phyloP scores from a whole-genome alignment of 768 basidiomycete genomes.

The Termitomyces sp. region DNA sequence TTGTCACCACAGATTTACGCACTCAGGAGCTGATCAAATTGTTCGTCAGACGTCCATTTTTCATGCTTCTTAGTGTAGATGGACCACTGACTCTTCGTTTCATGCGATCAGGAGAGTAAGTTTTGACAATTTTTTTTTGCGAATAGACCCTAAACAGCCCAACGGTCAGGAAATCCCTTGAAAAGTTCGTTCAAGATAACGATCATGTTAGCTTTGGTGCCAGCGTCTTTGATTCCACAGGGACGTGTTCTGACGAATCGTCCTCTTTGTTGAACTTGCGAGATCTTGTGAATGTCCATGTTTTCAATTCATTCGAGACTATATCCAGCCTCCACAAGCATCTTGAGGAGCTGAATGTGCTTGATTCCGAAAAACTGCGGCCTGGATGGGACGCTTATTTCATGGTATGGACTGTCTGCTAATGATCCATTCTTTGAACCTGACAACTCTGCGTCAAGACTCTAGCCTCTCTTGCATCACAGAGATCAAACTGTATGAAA shows the following conservation, averaged over 20 bases:
- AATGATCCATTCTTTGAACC: not conserved
- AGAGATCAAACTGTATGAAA: constrained; percentile 95
- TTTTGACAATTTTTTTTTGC: constrained; percentile 1
- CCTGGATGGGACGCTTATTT: constrained; percentile 97
- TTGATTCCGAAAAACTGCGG: constrained; percentile 69
- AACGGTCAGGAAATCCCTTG: constrained; percentile 37
- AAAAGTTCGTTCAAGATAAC: constrained; percentile 69
- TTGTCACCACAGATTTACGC: constrained; percentile 73
- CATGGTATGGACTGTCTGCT: constrained; percentile 55
- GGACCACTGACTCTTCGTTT: constrained; percentile 75
- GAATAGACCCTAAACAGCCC: not conserved
- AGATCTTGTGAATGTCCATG: constrained; percentile 53
- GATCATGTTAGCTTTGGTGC: constrained; percentile 66
- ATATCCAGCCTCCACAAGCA: constrained; percentile 51
- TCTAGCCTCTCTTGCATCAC: constrained; percentile 84
- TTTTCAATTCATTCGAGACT: constrained; percentile 60
- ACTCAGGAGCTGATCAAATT: constrained; percentile 51
- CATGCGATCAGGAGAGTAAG: constrained; percentile 48
- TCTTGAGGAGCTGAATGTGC: constrained; percentile 63
- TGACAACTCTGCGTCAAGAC: constrained; percentile 45
- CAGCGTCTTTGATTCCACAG: constrained; percentile 7
- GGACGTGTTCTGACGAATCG: constrained; percentile 17
- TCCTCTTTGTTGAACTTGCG: constrained; percentile 18
- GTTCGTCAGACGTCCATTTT: constrained; percentile 86
- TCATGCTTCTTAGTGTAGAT: constrained; percentile 78